These are phyloP conservation scores for Pythium apleroticum DNA, from an alignment of 352 stramenopile genomes.

Conservation along the genomic window DNA sequence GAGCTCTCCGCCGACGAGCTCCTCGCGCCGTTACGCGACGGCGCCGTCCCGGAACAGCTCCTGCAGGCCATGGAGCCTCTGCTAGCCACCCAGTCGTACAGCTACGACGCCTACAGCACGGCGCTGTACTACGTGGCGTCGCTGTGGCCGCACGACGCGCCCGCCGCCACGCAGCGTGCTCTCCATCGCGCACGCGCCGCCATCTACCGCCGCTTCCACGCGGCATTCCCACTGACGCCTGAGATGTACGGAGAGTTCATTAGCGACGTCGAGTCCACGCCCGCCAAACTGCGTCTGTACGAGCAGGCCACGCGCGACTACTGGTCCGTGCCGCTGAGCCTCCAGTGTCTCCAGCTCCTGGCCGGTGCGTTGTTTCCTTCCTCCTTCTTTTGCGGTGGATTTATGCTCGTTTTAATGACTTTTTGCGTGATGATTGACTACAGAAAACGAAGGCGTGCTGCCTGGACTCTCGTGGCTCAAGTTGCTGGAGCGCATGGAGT, in stretches of 20 bases:
- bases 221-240: constrained; percentile 51
- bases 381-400: not conserved
- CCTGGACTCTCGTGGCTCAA: constrained; percentile 6
- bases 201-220: constrained; percentile 53
- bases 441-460: constrained; percentile 15
- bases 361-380: constrained; percentile 24
- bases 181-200: constrained; percentile 33
- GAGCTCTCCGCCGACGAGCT: constrained; percentile 15
- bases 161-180: constrained; percentile 15
- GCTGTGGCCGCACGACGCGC: constrained; percentile 20
- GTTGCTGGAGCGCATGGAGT: constrained; percentile 34
- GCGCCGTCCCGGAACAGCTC: constrained; percentile 9
- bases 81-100: constrained; percentile 4
- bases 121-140: constrained; percentile 25
- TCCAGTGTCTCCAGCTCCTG: constrained; percentile 42
- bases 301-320: constrained; percentile 49
- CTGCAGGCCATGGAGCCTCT: constrained; percentile 17
- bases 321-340: constrained; percentile 47
- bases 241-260: constrained; percentile 64
- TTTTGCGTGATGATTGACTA: constrained; percentile 2
- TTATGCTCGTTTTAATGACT: not conserved
- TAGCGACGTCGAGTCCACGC: constrained; percentile 26
- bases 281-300: constrained; percentile 36
- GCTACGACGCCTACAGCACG: constrained; percentile 29
- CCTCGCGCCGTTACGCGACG: constrained; percentile 11